Base-by-base conservation (phyloP, 1,284 basidiomycete genomes). In the Cryptococcus sp. region DNA sequence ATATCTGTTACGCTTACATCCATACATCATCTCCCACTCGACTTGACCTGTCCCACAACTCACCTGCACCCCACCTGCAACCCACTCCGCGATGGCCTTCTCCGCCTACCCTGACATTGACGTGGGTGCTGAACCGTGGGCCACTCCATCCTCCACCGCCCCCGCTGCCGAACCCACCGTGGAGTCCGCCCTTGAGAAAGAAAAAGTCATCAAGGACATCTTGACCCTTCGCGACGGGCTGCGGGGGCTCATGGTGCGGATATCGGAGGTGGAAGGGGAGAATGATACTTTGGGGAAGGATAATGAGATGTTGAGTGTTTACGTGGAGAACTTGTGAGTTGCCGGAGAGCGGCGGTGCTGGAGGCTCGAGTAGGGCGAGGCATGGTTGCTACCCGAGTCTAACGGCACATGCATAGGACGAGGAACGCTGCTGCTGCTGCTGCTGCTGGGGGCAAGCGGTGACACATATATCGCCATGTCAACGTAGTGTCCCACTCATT, bases 261-360 rank as follows among this genome's bases (percentile, higher is more conserved):
- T 71, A 28, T 66, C 66, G 21, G 70, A 75, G 63, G 68, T 73
- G 21, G 69, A 75, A 50, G 57, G 46, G n/a, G 72, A 77, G 51
- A 75, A 69, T 37, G 73, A 76, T 47, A 73, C 70, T 62, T 56
- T 76, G 18, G 57, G 57, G 39, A 68, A 64, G 64, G 71, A 72
- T 48, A 77, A 77, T 57, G 71, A 76, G 61, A 73, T 75, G 60
- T 58, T 77, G 18, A 66, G 64, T 24, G 66, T 71, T 23, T 77
- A 77, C 50, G 73, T 77, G 49, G 75, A 77, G 53, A 77, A 77
- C 52, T 60, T 77, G 75, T 76, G 52, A 62, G 75, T 67, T n/a
- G 20, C 5, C 9, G 2, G 13, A 33, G 1, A 16, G 23, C 21
- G 9, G 46, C 18, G 9, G 24, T 4, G 28, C n/a, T n/a, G 9